These are phyloP conservation scores for Exutisphaerella laricina DNA, from an alignment of 2,329 filamentous ascomycete genomes.

Conservation along the genomic window DNA sequence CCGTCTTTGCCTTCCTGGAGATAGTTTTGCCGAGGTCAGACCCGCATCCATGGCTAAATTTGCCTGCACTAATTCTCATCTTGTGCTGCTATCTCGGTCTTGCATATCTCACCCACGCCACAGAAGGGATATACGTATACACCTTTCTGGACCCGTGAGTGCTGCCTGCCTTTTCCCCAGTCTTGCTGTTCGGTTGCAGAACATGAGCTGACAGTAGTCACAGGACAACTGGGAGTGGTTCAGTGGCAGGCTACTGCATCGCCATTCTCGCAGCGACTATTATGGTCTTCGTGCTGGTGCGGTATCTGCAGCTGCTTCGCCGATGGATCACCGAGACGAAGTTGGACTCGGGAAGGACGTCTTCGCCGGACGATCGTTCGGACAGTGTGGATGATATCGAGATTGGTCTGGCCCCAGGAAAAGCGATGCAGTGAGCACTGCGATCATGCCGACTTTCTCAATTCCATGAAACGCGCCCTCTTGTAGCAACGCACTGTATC, in stretches of 20 bases:
- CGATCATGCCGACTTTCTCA: no score
- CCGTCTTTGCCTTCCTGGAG: slow-evolving; percentile 68
- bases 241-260: slow-evolving; percentile 61
- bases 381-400: no score
- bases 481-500: no score
- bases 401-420: no score
- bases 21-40: slow-evolving; percentile 62
- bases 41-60: slow-evolving; percentile 58
- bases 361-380: no score
- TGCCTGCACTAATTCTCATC: slow-evolving; percentile 63
- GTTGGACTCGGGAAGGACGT: no score
- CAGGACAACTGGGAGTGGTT: slow-evolving; percentile 34
- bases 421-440: no score
- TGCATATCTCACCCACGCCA: slow-evolving; percentile 66
- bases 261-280: slow-evolving; percentile 35
- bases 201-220: no score
- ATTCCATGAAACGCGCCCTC: no score
- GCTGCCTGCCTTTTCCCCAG: no score
- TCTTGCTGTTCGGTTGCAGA: no score
- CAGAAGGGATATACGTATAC: slow-evolving; percentile 71
- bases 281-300: slow-evolving; percentile 39
- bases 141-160: slow-evolving; percentile 61
- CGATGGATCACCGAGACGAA: no score
- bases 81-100: slow-evolving; percentile 66
- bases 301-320: slow-evolving; percentile 36